Percentiles rank a stretch among this genome's conserved stretches.
Conservation (phyloP, 768 basidiomycete species). For the Ephemerocybe angulata region DNA sequence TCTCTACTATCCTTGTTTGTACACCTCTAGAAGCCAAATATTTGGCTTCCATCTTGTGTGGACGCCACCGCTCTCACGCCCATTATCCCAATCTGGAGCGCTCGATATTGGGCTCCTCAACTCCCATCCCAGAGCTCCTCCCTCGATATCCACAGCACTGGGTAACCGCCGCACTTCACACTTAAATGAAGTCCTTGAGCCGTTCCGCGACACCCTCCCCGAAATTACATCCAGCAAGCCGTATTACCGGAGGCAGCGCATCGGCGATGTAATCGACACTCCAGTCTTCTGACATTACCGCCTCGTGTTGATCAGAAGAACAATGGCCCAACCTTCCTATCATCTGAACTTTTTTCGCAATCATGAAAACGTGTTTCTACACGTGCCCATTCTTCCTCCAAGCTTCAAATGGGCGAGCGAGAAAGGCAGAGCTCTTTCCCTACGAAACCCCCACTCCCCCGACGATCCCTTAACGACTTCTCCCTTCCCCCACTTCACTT, state of each 20-base stretch:
- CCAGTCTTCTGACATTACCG: not conserved
- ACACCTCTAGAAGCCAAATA: not conserved
- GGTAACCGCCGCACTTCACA: too few species aligned
- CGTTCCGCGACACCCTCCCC: too few species aligned
- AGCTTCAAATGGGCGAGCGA: not conserved
- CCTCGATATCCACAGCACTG: too few species aligned
- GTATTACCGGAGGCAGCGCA: too few species aligned
- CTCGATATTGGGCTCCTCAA: too few species aligned
- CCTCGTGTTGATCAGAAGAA: slow-evolving; percentile 7
- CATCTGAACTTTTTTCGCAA: not conserved
- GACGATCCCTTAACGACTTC: not conserved
- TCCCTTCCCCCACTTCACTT: slow-evolving; percentile 26
- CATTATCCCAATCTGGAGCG: too few species aligned
- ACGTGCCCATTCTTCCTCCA: not conserved
- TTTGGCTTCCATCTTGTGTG: not conserved
- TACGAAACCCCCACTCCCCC: not conserved
- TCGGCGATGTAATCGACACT: not conserved
- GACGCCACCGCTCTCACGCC: too few species aligned
- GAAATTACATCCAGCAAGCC: too few species aligned
- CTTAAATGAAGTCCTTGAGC: too few species aligned
- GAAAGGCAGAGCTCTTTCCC: not conserved
- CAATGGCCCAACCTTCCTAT: slow-evolving; percentile 1
- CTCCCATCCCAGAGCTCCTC: too few species aligned
- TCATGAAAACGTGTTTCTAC: slow-evolving; percentile 4
- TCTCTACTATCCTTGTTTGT: too few species aligned